Evolutionary conservation across 768 basidiomycete species (phyloP).

Genomic region (Fomitopsis serialis): DNA sequence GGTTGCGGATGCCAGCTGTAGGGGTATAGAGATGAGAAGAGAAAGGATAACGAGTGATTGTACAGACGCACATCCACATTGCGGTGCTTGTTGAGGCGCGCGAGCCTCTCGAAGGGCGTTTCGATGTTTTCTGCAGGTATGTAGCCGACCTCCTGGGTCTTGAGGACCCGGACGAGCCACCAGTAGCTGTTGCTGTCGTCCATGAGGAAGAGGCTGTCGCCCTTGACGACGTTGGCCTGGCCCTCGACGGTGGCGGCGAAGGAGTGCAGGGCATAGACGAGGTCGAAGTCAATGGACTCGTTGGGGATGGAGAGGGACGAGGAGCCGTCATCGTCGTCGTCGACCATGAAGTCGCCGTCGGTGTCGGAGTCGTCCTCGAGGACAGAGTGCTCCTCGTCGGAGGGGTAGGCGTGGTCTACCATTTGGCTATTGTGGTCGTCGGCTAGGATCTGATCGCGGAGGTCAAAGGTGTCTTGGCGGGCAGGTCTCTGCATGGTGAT

Average conservation of each 20-base stretch:
- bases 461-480: slow-evolving; percentile 65
- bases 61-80: slow-evolving; percentile 81
- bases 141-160: slow-evolving; percentile 98
- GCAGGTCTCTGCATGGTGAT: slow-evolving; percentile 6
- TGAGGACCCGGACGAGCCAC: slow-evolving; percentile 99
- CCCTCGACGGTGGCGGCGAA: slow-evolving; percentile 98
- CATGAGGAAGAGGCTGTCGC: slow-evolving; percentile 92
- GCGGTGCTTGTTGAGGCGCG: slow-evolving; percentile 92
- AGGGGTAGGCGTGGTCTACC: slow-evolving; percentile 44
- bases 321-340: slow-evolving; percentile 74
- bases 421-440: slow-evolving; percentile 47
- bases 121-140: slow-evolving; percentile 99
- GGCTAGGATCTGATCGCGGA: slow-evolving; percentile 55
- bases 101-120: slow-evolving; percentile 94
- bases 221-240: slow-evolving; percentile 97
- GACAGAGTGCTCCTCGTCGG: slow-evolving; percentile 77
- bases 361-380: slow-evolving; percentile 81
- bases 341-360: slow-evolving; percentile 68
- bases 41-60: background rate
- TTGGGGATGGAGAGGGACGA: slow-evolving; percentile 85
- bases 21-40: slow-evolving; percentile 1
- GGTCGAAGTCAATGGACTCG: slow-evolving; percentile 89
- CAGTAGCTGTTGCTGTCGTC: slow-evolving; percentile 99
- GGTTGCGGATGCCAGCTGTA: slow-evolving; percentile 69
- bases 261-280: slow-evolving; percentile 91